phyloP scores from a whole-genome alignment of 164 flowering plant species.

The Warburgia ugandensis region DNA sequence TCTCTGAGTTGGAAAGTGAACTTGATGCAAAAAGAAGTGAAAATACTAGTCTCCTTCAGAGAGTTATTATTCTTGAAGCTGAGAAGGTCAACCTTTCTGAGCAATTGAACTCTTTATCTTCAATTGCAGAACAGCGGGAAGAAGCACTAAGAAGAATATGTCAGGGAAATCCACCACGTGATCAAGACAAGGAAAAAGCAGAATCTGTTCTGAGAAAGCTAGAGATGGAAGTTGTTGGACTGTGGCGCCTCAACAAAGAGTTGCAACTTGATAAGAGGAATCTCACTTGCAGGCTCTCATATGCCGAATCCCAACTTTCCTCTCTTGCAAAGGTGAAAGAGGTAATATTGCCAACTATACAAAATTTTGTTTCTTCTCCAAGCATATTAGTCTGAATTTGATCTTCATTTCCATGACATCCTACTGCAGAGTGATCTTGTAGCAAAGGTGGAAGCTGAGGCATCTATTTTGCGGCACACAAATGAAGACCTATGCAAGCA shows the following conservation, averaged over 20 bases:
- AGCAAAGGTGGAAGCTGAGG: conserved; percentile 71
- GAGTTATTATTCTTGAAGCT: conserved; percentile 36
- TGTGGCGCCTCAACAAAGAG: conserved; percentile 77
- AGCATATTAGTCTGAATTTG: not conserved
- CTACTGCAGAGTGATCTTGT: conserved; percentile 45
- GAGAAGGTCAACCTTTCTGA: conserved; percentile 41
- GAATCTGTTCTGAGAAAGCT: conserved; percentile 13
- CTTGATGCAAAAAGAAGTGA: conserved; percentile 39
- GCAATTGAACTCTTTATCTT: conserved; percentile 28
- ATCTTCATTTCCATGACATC: not conserved
- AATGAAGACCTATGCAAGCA: conserved; percentile 77
- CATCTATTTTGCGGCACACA: conserved; percentile 48
- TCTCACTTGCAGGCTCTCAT: conserved; percentile 49
- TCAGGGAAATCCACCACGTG: conserved; percentile 4
- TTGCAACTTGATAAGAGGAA: conserved; percentile 77
- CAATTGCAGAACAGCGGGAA: conserved; percentile 19
- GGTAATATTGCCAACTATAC: conserved; percentile 31
- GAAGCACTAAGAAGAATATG: conserved; percentile 15
- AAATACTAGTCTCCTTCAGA: conserved; percentile 27
- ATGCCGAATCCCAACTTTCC: conserved; percentile 49
- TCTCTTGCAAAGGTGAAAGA: conserved; percentile 45
- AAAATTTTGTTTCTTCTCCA: not conserved
- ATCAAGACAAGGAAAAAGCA: not conserved
- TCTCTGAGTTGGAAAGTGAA: conserved; percentile 44
- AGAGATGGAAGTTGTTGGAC: conserved; percentile 72